phyloP scores from a whole-genome alignment of 495 filamentous ascomycete genomes.

The Chaetomium tenue region DNA sequence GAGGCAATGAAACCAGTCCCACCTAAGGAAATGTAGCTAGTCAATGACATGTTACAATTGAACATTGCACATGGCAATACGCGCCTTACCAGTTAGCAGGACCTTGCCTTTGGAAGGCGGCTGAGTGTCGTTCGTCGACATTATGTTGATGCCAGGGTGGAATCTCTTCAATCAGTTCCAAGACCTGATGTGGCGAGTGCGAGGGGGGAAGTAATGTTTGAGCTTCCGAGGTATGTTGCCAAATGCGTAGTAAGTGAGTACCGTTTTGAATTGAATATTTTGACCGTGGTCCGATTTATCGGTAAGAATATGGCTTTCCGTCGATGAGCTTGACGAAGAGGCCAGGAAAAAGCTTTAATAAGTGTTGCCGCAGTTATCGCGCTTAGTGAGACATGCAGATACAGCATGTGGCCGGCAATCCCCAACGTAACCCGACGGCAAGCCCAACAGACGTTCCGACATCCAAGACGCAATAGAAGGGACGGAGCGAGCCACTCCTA shows the following conservation, averaged over 20 bases:
- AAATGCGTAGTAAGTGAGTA: no score
- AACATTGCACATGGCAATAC: neutral
- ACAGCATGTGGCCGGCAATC: neutral
- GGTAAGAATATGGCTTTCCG: no score
- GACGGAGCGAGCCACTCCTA: no score
- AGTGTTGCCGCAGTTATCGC: no score
- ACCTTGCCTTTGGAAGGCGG: conserved; percentile 26
- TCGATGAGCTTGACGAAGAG: no score
- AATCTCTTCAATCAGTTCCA: neutral
- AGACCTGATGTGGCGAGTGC: neutral
- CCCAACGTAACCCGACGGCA: conserved; percentile 9
- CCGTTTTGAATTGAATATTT: no score
- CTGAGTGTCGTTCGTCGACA: neutral
- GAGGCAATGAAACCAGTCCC: conserved; percentile 46
- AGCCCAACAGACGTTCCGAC: neutral
- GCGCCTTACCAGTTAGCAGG: conserved; percentile 32
- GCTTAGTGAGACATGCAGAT: neutral
- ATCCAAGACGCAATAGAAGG: no score
- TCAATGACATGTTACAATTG: neutral
- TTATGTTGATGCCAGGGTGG: conserved; percentile 1
- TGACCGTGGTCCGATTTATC: no score
- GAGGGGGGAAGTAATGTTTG: no score
- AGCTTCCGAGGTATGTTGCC: no score
- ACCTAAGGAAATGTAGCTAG: conserved; percentile 22
- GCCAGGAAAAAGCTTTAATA: no score